These are phyloP conservation scores for Fusarium nygamai DNA, from an alignment of 2,329 filamentous ascomycete species.

Conservation along the genomic window DNA sequence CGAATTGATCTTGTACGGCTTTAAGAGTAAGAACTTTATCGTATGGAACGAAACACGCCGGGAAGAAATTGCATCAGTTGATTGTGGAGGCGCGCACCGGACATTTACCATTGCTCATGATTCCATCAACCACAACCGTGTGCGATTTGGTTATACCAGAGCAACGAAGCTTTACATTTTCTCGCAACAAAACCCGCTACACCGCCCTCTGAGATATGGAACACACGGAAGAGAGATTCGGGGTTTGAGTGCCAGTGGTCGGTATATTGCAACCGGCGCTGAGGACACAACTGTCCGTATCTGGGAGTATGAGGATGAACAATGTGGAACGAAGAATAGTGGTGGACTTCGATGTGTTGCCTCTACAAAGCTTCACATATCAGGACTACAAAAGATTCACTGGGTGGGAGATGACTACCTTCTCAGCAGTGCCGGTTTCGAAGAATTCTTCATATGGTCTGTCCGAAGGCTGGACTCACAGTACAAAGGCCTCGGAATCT, in stretches of 20 bases:
- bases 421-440: conserved; percentile 86
- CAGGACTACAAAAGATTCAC: conserved; percentile 82
- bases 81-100: conserved; percentile 87
- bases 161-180: conserved; percentile 64
- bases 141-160: conserved; percentile 79
- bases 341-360: conserved; percentile 61
- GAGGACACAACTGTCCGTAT: conserved; percentile 82
- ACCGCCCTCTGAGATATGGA: conserved; percentile 70
- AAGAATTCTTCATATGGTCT: conserved; percentile 91
- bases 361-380: conserved; percentile 79
- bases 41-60: conserved; percentile 81
- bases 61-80: conserved; percentile 74
- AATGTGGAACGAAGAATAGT: not conserved
- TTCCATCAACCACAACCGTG: conserved; percentile 44
- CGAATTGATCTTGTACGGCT: conserved; percentile 80
- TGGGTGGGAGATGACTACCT: conserved; percentile 80
- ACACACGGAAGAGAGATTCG: conserved; percentile 87
- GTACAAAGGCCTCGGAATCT: conserved; percentile 62
- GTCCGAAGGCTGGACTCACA: conserved; percentile 63
- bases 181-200: conserved; percentile 51
- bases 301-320: conserved; percentile 59
- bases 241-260: conserved; percentile 57
- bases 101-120: conserved; percentile 67
- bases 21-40: conserved; percentile 81
- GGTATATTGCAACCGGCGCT: conserved; percentile 70